Conservation (phyloP, 2,329 filamentous ascomycete species). For the Chaetomium strumarium region DNA sequence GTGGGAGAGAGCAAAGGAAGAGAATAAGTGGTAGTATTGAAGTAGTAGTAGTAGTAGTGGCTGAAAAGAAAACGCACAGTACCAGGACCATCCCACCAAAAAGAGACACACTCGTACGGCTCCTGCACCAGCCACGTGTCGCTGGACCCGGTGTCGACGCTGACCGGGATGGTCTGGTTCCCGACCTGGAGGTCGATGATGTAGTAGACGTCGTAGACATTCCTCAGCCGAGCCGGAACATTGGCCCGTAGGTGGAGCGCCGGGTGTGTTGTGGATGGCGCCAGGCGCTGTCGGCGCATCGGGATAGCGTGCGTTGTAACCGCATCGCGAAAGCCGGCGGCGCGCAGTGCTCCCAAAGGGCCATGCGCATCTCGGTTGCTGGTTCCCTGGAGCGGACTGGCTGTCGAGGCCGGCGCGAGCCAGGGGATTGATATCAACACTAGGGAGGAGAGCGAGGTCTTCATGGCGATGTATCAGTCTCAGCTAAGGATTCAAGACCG, state of each 20-base stretch:
- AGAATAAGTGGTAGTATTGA: background rate
- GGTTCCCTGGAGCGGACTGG: background rate
- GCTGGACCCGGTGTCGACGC: slow-evolving; percentile 28
- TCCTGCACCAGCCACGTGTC: slow-evolving; percentile 26
- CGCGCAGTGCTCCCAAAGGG: background rate
- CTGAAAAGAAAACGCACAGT: slow-evolving; percentile 17
- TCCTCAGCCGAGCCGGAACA: slow-evolving; percentile 16
- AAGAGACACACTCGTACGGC: slow-evolving; percentile 21
- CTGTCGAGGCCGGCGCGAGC: background rate
- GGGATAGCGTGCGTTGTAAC: slow-evolving; percentile 9
- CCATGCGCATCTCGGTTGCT: background rate
- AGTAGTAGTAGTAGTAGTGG: too few relatives aligned
- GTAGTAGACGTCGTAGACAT: slow-evolving; percentile 27
- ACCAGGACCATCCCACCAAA: slow-evolving; percentile 7
- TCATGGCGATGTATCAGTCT: slow-evolving; percentile 4
- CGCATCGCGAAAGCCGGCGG: background rate
- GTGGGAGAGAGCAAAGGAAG: too few relatives aligned
- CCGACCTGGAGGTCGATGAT: slow-evolving; percentile 26
- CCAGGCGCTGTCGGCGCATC: slow-evolving; percentile 7
- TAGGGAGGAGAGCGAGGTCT: background rate
- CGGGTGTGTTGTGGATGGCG: background rate
- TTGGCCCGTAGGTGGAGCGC: slow-evolving; percentile 4
- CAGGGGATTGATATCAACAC: background rate
- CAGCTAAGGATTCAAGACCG: background rate
- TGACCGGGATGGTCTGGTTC: slow-evolving; percentile 24